Conservation (phyloP, 2,329 filamentous ascomycete genomes). For the Diaporthe longicolla region DNA sequence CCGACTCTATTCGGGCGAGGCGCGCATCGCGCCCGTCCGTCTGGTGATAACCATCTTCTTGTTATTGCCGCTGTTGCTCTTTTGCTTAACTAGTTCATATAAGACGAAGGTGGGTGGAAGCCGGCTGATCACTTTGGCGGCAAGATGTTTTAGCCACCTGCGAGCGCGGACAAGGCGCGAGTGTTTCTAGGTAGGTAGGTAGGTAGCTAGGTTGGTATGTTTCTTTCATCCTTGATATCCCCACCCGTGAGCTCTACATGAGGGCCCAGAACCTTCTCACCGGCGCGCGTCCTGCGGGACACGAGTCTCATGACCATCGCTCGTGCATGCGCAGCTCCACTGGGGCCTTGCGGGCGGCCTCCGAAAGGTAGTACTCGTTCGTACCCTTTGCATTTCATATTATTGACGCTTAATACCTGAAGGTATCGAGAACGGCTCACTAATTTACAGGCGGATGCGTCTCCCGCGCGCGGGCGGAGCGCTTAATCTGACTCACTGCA, state of each 20-base stretch:
- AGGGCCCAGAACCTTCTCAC: not conserved
- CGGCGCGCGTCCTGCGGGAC: not conserved
- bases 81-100: not conserved
- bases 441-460: too few relatives aligned
- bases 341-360: not conserved
- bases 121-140: not conserved
- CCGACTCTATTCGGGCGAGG: not conserved
- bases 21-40: not conserved
- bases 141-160: not conserved
- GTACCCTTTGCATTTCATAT: not conserved
- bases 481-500: slow-evolving; percentile 3
- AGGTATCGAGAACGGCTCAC: not conserved
- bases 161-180: not conserved
- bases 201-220: too few relatives aligned
- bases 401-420: too few relatives aligned
- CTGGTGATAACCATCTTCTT: not conserved
- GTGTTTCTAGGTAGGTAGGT: not conserved
- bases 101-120: too few relatives aligned
- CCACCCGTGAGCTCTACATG: not conserved
- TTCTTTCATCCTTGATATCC: not conserved
- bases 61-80: not conserved
- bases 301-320: slow-evolving; percentile 4
- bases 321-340: slow-evolving; percentile 3
- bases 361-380: not conserved
- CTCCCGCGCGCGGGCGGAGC: too few relatives aligned